Evolutionary conservation across 2,329 filamentous ascomycete species (phyloP).

Genomic region (Diaporthe vaccinii): DNA sequence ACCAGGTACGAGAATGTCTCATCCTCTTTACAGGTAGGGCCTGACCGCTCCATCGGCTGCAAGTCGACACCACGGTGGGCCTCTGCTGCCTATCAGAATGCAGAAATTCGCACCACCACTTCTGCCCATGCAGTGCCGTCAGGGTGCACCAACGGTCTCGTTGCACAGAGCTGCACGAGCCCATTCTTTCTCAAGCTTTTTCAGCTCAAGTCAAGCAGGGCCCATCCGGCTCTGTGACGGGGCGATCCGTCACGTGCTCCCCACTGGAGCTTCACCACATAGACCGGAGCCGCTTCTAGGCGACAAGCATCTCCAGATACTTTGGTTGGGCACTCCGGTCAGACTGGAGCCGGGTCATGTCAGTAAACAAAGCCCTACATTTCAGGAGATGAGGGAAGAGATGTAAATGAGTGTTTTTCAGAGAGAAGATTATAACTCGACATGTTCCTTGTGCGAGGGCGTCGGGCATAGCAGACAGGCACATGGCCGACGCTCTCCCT

Average conservation of each 20-base stretch:
- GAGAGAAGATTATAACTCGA: conserved; percentile 66
- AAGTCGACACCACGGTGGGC: background rate
- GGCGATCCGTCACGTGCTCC: background rate
- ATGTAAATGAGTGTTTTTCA: conserved; percentile 48
- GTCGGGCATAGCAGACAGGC: conserved; percentile 46
- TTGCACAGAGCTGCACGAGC: background rate
- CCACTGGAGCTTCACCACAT: background rate
- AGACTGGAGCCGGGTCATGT: background rate
- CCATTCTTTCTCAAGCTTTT: background rate
- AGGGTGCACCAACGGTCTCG: background rate
- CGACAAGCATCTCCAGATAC: background rate
- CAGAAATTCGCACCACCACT: no score
- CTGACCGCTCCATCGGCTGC: background rate
- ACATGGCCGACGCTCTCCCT: conserved; percentile 46
- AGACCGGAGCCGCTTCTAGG: background rate
- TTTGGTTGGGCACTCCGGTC: background rate
- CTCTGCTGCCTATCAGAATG: conserved; percentile 1
- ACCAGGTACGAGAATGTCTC: background rate
- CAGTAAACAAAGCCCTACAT: background rate
- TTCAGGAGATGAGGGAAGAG: background rate
- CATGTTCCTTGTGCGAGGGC: conserved; percentile 50
- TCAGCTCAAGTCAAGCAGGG: background rate
- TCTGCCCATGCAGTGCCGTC: background rate
- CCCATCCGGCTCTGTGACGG: background rate
- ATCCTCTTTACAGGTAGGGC: background rate